Evolutionary conservation across 208 protist species (phyloP).

Genomic region (Crithidia thermophila): DNA sequence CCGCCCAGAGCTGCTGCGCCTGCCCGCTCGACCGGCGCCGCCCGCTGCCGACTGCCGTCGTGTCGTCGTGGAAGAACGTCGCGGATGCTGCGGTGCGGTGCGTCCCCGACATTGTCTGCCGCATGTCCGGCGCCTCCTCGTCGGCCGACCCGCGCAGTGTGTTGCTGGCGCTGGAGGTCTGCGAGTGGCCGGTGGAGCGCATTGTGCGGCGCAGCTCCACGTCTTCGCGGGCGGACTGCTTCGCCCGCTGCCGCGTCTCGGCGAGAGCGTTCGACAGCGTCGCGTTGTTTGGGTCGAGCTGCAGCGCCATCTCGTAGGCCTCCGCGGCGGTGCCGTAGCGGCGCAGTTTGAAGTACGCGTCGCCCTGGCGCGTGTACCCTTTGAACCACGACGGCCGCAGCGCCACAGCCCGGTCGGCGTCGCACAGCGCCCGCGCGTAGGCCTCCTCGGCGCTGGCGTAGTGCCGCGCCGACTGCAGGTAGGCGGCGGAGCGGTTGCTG

Average conservation of each 20-base stretch:
- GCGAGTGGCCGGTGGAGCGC: constrained; percentile 10
- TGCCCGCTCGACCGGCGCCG: constrained; percentile 24
- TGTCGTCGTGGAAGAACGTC: background rate
- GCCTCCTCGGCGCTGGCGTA: constrained; percentile 42
- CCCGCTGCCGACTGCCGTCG: background rate
- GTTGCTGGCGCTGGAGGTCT: constrained; percentile 1
- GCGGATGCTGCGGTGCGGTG: background rate
- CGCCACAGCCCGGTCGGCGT: constrained; percentile 86
- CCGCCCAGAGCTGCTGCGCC: constrained; percentile 52
- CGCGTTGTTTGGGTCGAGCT: constrained; percentile 78
- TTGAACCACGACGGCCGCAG: constrained; percentile 94
- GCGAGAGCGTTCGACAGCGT: constrained; percentile 58
- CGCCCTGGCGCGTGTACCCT: constrained; percentile 91
- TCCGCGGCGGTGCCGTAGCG: constrained; percentile 89
- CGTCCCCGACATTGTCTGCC: background rate
- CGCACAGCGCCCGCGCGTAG: constrained; percentile 80
- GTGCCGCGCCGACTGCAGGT: constrained; percentile 71
- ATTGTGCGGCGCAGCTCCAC: constrained; percentile 27
- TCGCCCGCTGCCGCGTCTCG: constrained; percentile 55
- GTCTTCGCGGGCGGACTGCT: constrained; percentile 25
- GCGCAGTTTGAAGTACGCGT: constrained; percentile 84
- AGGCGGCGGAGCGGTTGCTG: constrained; percentile 95
- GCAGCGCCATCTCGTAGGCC: constrained; percentile 87
- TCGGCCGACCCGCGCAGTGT: background rate
- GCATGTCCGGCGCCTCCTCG: background rate